Evolutionary conservation across 1,284 basidiomycete genomes (phyloP).

Genomic region (Fistulina hepatica): DNA sequence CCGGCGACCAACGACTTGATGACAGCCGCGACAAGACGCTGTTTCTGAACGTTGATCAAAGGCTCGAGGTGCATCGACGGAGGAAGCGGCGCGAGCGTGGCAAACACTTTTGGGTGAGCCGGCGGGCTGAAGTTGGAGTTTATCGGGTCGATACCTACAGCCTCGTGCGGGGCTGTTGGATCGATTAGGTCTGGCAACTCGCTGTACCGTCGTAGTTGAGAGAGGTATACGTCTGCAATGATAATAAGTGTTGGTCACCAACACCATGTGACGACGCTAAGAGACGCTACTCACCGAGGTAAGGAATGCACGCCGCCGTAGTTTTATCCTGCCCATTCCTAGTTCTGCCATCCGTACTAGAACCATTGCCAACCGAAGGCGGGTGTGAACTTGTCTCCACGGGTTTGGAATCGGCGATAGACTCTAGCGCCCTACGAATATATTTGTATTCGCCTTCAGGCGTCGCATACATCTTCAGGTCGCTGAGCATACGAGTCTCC

Average conservation of each 20-base stretch:
- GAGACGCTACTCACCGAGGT: conserved; percentile 48
- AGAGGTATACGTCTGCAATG: conserved; percentile 60
- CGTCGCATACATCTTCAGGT: conserved; percentile 63
- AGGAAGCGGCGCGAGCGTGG: conserved; percentile 57
- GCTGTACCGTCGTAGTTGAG: conserved; percentile 56
- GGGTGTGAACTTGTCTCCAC: conserved; percentile 48
- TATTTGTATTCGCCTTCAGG: conserved; percentile 65
- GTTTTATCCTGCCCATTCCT: conserved; percentile 32
- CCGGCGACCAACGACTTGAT: conserved; percentile 70
- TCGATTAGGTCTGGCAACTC: conserved; percentile 74
- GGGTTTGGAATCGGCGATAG: conserved; percentile 56
- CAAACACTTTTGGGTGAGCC: conserved; percentile 67
- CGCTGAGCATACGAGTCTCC: conserved; percentile 69
- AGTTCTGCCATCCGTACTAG: conserved; percentile 27
- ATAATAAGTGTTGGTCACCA: conserved; percentile 7
- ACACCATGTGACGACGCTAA: neutral
- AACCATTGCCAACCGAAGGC: conserved; percentile 38
- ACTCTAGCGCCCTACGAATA: conserved; percentile 55
- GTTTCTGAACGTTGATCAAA: conserved; percentile 81
- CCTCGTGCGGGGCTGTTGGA: conserved; percentile 63
- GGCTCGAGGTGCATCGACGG: conserved; percentile 71
- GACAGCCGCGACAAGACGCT: conserved; percentile 65
- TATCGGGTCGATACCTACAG: conserved; percentile 51
- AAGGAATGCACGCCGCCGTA: conserved; percentile 55
- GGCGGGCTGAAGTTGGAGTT: conserved; percentile 55